These are phyloP conservation scores for Thalassiosira hispida DNA, from an alignment of 352 stramenopile species.

Conservation along the genomic window DNA sequence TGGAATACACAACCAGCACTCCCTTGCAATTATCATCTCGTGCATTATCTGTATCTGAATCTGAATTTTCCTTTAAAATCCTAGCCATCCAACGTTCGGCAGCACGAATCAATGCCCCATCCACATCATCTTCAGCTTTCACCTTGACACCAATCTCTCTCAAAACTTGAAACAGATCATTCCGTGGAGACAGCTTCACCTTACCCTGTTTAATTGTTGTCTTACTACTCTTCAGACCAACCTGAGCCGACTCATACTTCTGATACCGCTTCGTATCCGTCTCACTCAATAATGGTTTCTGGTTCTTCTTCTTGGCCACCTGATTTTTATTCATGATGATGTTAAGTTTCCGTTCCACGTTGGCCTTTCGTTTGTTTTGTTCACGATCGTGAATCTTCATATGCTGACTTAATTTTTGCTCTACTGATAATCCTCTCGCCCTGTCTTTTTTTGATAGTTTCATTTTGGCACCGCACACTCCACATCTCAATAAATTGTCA, in stretches of 20 bases:
- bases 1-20: constrained; percentile 11
- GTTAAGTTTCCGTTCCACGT: too few species aligned
- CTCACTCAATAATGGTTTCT: not conserved
- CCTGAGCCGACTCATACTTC: constrained; percentile 4
- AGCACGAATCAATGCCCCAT: not conserved
- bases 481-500: not conserved
- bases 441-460: constrained; percentile 4
- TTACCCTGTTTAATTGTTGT: not conserved
- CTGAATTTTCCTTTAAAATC: not conserved
- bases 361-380: not conserved
- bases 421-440: not conserved
- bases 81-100: constrained; percentile 6
- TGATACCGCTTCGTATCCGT: not conserved
- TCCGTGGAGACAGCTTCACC: not conserved
- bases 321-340: too few species aligned
- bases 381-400: not conserved
- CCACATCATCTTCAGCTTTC: not conserved
- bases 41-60: not conserved
- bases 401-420: not conserved
- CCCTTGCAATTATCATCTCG: not conserved
- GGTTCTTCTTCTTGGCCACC: not conserved
- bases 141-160: not conserved
- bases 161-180: not conserved
- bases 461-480: not conserved
- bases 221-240: not conserved